Evolutionary conservation across 1,284 basidiomycete genomes (phyloP).

Genomic region (Psilocybe mexicana): DNA sequence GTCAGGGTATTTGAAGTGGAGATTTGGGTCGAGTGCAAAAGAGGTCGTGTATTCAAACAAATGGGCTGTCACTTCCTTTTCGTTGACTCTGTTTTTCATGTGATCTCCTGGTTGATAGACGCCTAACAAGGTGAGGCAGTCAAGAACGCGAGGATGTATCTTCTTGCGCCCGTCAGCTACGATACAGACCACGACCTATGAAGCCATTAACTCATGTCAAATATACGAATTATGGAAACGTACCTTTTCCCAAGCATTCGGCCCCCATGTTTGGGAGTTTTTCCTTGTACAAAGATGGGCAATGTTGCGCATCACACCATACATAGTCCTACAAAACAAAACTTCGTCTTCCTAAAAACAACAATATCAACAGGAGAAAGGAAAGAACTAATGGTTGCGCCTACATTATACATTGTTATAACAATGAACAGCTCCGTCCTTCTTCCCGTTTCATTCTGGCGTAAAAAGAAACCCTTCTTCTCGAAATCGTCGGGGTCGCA

Average conservation of each 20-base stretch:
- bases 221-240: slow-evolving; percentile 4
- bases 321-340: slow-evolving; percentile 91
- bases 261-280: slow-evolving; percentile 94
- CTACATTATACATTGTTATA: slow-evolving; percentile 93
- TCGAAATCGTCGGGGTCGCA: slow-evolving; percentile 95
- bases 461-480: slow-evolving; percentile 77
- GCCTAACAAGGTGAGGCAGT: slow-evolving; percentile 83
- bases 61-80: slow-evolving; percentile 89
- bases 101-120: slow-evolving; percentile 78
- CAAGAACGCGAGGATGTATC: slow-evolving; percentile 90
- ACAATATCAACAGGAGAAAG: background rate
- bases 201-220: background rate
- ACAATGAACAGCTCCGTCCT: slow-evolving; percentile 93
- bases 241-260: slow-evolving; percentile 96
- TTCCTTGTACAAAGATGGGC: slow-evolving; percentile 90
- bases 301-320: slow-evolving; percentile 95
- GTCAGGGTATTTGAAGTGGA: slow-evolving; percentile 94
- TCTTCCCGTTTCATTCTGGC: slow-evolving; percentile 80
- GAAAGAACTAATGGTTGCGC: slow-evolving; percentile 28
- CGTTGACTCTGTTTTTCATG: slow-evolving; percentile 91
- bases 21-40: slow-evolving; percentile 84
- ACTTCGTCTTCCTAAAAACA: slow-evolving; percentile 84
- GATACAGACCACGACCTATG: slow-evolving; percentile 90
- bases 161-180: slow-evolving; percentile 94
- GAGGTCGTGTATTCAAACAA: slow-evolving; percentile 95